These are phyloP conservation scores for Uronychia setigera DNA, from an alignment of 73 alveolate species.

Conservation along the genomic window DNA sequence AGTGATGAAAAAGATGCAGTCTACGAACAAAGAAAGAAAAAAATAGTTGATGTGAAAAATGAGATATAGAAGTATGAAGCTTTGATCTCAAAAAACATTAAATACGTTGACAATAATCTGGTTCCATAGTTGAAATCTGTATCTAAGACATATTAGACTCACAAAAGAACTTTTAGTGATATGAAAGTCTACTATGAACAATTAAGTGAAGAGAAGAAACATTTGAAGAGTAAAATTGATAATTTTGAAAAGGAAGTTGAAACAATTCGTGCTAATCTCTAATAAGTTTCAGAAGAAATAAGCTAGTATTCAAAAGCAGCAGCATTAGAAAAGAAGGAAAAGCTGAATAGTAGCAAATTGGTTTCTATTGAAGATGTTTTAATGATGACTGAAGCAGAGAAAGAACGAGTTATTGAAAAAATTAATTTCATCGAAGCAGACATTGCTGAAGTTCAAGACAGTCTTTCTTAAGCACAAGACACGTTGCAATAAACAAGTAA, in stretches of 20 bases:
- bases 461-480: neutral
- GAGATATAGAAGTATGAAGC: neutral
- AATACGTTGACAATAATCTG: neutral
- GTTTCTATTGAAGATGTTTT: neutral
- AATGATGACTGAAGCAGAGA: neutral
- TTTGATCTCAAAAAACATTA: neutral
- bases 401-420: neutral
- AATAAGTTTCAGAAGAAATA: neutral
- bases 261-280: neutral
- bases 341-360: neutral
- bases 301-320: neutral
- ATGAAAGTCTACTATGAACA: neutral
- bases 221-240: neutral
- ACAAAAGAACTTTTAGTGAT: neutral
- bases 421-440: neutral
- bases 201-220: neutral
- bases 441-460: neutral
- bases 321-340: neutral
- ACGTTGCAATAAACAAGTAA: neutral
- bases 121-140: neutral
- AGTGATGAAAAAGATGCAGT: neutral
- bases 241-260: neutral
- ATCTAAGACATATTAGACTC: neutral
- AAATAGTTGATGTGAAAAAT: neutral
- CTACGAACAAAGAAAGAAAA: neutral